phyloP scores from a whole-genome alignment of 345 rosid genomes.

The Aquilaria yunnanensis region DNA sequence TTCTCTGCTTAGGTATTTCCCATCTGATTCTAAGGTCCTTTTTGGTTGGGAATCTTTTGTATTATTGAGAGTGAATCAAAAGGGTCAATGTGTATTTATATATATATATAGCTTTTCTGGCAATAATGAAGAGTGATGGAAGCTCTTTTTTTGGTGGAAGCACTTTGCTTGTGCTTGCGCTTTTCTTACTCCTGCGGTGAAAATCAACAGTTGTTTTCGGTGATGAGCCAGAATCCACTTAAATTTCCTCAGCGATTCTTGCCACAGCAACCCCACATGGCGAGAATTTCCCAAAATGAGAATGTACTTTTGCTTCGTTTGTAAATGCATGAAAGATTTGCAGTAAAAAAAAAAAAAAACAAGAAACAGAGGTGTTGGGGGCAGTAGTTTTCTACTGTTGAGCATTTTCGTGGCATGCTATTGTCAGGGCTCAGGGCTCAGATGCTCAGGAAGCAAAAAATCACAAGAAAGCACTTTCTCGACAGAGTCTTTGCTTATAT shows the following conservation, averaged over 20 bases:
- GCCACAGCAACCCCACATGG: no score
- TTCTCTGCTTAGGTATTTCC: slow-evolving; percentile 7
- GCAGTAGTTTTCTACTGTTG: background rate
- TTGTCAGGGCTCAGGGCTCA: background rate
- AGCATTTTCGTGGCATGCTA: slow-evolving; percentile 1
- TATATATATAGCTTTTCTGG: slow-evolving; percentile 8
- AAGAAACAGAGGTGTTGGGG: background rate
- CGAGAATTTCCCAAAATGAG: slow-evolving; percentile 5
- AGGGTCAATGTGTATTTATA: slow-evolving; percentile 14
- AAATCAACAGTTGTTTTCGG: no score
- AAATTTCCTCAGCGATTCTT: no score
- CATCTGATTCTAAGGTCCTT: background rate
- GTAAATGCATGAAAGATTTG: background rate
- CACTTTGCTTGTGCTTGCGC: background rate
- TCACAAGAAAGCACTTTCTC: no score
- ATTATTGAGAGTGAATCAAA: slow-evolving; percentile 18
- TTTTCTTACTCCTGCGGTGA: no score
- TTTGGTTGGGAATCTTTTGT: slow-evolving; percentile 15
- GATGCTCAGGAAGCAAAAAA: no score
- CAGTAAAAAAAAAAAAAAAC: background rate
- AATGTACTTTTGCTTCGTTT: background rate
- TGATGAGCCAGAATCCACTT: no score
- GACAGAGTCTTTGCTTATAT: no score
- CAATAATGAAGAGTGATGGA: slow-evolving; percentile 1
- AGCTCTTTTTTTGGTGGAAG: background rate